Evolutionary conservation across 2,329 filamentous ascomycete genomes (phyloP).

Genomic region (Xylariales sp.): DNA sequence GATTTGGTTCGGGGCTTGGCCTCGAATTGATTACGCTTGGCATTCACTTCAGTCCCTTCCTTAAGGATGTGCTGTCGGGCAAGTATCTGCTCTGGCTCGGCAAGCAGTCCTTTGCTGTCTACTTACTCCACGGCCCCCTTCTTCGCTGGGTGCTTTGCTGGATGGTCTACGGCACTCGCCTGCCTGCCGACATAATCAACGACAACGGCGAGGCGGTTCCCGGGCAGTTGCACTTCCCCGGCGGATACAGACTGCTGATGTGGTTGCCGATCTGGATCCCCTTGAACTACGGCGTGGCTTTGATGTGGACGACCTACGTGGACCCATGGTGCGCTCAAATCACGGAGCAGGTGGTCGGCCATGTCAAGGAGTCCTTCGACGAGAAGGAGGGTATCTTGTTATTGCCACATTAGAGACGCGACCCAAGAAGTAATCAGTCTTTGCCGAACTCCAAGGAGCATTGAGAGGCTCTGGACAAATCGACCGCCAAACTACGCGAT

Average conservation of each 20-base stretch:
- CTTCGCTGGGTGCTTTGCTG: conserved; percentile 56
- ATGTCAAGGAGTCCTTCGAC: conserved; percentile 25
- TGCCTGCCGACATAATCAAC: conserved; percentile 31
- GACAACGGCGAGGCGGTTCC: conserved; percentile 31
- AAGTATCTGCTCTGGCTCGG: conserved; percentile 57
- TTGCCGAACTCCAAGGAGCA: too few species aligned
- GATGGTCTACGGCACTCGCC: conserved; percentile 48
- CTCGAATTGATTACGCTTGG: conserved; percentile 27
- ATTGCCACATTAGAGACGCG: conserved; percentile 22
- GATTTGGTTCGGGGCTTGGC: conserved; percentile 33
- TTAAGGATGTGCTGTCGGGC: conserved; percentile 49
- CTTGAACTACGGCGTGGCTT: conserved; percentile 40
- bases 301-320: conserved; percentile 48
- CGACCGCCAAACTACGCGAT: too few species aligned
- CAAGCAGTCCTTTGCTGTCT: conserved; percentile 60
- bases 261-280: conserved; percentile 41
- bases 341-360: conserved; percentile 34
- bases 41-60: conserved; percentile 27
- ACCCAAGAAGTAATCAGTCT: too few species aligned
- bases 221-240: conserved; percentile 33
- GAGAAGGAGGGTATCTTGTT: conserved; percentile 27
- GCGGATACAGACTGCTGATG: conserved; percentile 30
- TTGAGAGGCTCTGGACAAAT: too few species aligned
- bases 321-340: conserved; percentile 45
- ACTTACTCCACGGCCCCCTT: conserved; percentile 58